Percentiles rank a stretch among this genome's conserved stretches.
phyloP scores from a whole-genome alignment of 352 stramenopile genomes.

The Globisporangium nodosum region DNA sequence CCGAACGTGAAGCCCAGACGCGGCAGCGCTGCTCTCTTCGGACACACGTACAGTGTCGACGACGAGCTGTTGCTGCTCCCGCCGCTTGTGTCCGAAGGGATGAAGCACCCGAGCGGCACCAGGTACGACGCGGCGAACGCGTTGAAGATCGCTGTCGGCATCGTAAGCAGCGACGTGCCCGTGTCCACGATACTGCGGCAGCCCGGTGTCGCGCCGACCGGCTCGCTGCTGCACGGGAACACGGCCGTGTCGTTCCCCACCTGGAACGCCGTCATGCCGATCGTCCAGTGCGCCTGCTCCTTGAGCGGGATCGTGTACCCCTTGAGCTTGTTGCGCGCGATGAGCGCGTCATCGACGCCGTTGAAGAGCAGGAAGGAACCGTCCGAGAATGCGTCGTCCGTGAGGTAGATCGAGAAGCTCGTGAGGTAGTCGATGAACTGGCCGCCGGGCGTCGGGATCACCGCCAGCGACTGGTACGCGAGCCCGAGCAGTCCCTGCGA shows the following conservation, averaged over 20 bases:
- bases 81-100: neutral
- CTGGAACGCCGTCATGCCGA: constrained; percentile 55
- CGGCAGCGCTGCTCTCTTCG: constrained; percentile 35
- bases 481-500: constrained; percentile 64
- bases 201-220: constrained; percentile 7
- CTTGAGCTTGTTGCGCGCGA: constrained; percentile 35
- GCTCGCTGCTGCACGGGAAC: constrained; percentile 36
- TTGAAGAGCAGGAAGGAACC: constrained; percentile 72
- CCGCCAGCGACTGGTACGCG: constrained; percentile 45
- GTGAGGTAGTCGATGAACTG: constrained; percentile 58
- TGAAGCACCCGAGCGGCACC: constrained; percentile 6
- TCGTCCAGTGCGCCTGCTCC: constrained; percentile 53
- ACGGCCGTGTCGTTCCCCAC: constrained; percentile 30
- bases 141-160: constrained; percentile 3
- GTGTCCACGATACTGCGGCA: constrained; percentile 56
- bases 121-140: constrained; percentile 2
- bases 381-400: constrained; percentile 25
- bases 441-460: constrained; percentile 33
- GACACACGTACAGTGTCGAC: constrained; percentile 52
- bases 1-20: constrained; percentile 47
- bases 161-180: constrained; percentile 29
- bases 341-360: constrained; percentile 51
- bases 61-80: neutral
- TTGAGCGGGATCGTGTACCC: constrained; percentile 46
- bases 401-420: constrained; percentile 69